These are phyloP conservation scores for Chrysopogon serrulatus DNA, from an alignment of 176 grass and related monocot genomes.

Conservation along the genomic window DNA sequence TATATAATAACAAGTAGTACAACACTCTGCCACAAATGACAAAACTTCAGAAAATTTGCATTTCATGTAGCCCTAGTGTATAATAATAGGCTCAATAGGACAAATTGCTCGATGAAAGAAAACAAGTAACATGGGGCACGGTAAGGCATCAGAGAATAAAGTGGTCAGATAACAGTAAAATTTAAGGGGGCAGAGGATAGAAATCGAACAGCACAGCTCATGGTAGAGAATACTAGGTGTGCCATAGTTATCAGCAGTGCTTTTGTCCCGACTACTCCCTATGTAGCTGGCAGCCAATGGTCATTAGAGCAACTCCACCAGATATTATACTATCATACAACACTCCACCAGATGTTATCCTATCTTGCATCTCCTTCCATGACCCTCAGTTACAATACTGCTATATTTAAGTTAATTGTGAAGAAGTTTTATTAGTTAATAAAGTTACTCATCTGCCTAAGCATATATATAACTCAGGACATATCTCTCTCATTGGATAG, in stretches of 20 bases:
- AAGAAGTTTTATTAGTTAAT: constrained; percentile 10
- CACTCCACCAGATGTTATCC: neutral
- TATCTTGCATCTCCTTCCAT: neutral
- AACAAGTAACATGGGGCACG: neutral
- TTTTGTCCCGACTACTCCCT: neutral
- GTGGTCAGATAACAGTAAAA: neutral
- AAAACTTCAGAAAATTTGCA: neutral
- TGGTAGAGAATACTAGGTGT: constrained; percentile 7
- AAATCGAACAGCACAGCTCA: neutral
- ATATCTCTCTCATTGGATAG: neutral
- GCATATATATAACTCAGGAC: neutral
- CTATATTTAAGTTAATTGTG: neutral
- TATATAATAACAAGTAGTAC: neutral
- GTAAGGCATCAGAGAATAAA: neutral
- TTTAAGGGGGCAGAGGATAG: neutral
- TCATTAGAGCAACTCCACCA: neutral
- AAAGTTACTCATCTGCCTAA: neutral
- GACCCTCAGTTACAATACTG: neutral
- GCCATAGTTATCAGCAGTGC: neutral
- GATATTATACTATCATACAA: neutral
- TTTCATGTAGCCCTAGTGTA: neutral
- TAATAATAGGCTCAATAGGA: neutral
- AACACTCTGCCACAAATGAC: neutral
- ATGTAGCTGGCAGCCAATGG: neutral
- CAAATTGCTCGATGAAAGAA: neutral